Evolutionary conservation across 1,284 basidiomycete species (phyloP).

Genomic region (Cryptococcus sp.): DNA sequence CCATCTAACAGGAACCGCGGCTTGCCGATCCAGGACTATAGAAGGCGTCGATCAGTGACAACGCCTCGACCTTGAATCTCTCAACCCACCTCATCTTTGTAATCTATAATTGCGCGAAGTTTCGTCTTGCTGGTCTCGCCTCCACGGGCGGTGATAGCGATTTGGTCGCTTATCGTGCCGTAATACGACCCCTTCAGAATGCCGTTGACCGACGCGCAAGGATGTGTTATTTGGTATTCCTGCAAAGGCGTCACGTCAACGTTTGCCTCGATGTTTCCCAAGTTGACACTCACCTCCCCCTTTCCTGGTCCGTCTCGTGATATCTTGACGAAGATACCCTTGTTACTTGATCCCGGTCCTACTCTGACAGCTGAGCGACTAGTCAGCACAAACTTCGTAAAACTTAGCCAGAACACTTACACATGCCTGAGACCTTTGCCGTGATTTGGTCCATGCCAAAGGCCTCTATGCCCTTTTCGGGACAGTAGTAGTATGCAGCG

Average conservation of each 20-base stretch:
- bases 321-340: constrained; percentile 82
- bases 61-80: too few relatives aligned
- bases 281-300: constrained; percentile 62
- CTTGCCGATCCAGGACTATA: constrained; percentile 84
- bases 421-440: constrained; percentile 83
- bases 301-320: constrained; percentile 69
- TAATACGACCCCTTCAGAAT: constrained; percentile 76
- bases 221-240: constrained; percentile 85
- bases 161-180: constrained; percentile 66
- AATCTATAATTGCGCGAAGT: constrained; percentile 83
- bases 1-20: constrained; percentile 88
- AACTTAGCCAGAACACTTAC: constrained; percentile 34
- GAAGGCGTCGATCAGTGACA: too few relatives aligned
- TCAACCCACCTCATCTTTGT: constrained; percentile 86
- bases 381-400: constrained; percentile 5
- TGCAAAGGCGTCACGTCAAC: constrained; percentile 19
- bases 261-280: neutral
- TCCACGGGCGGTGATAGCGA: constrained; percentile 78
- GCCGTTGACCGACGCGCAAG: constrained; percentile 86
- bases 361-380: constrained; percentile 65
- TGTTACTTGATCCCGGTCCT: constrained; percentile 76
- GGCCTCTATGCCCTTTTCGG: constrained; percentile 70
- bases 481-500: constrained; percentile 79
- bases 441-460: constrained; percentile 83
- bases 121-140: constrained; percentile 62